phyloP scores from a whole-genome alignment of 2,329 filamentous ascomycete genomes.

The Cladophialophora exuberans region DNA sequence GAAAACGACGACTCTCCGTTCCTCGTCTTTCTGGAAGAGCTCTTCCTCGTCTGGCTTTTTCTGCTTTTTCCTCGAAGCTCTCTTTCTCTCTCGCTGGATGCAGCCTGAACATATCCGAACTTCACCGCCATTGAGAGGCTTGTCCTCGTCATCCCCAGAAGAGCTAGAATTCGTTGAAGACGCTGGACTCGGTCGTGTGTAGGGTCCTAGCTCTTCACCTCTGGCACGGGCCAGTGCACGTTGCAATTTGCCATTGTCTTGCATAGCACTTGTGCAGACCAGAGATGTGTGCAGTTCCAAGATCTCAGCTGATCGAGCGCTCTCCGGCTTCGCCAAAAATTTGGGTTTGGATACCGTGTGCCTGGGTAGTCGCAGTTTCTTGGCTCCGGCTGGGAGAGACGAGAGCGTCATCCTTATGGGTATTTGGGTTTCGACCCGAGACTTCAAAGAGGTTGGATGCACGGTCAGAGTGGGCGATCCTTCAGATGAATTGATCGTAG shows the following conservation, averaged over 20 bases:
- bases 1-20: conserved; percentile 83
- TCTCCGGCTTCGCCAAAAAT: conserved; percentile 73
- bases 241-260: conserved; percentile 66
- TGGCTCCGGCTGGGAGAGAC: conserved; percentile 73
- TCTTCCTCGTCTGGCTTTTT: conserved; percentile 93
- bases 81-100: conserved; percentile 86
- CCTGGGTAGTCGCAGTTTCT: conserved; percentile 80
- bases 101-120: conserved; percentile 92
- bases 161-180: conserved; percentile 46
- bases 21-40: conserved; percentile 79
- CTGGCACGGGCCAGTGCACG: conserved; percentile 67
- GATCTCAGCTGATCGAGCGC: conserved; percentile 70
- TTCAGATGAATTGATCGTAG: conserved; percentile 33
- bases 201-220: conserved; percentile 43
- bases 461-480: conserved; percentile 56
- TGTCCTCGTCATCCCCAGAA: conserved; percentile 66
- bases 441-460: conserved; percentile 74
- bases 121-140: conserved; percentile 85
- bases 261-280: conserved; percentile 92
- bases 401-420: conserved; percentile 80
- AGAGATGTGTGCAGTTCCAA: conserved; percentile 79
- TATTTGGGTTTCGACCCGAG: conserved; percentile 95
- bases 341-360: conserved; percentile 96
- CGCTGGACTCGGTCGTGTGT: conserved; percentile 44
- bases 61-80: conserved; percentile 87